Evolutionary conservation across 306 rosid genomes (phyloP).

Genomic region (Argentina anserina): DNA sequence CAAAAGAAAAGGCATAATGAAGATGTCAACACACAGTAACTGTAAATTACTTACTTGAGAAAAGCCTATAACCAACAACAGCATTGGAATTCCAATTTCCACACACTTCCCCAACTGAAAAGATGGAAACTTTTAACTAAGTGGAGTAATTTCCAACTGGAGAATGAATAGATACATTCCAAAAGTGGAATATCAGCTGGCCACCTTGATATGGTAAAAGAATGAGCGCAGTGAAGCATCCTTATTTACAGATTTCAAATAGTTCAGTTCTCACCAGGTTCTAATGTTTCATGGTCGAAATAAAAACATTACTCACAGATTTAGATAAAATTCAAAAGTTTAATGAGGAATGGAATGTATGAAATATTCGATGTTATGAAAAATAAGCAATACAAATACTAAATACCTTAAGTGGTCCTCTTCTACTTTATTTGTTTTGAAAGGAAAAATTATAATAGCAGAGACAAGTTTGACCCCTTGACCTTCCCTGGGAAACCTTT

Average conservation of each 20-base stretch:
- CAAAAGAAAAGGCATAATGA: constrained; percentile 1
- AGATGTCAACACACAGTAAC: background rate
- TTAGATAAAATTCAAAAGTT: background rate
- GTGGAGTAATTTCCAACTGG: background rate
- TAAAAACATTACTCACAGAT: constrained; percentile 3
- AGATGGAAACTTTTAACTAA: constrained; percentile 1
- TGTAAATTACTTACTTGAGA: constrained; percentile 70
- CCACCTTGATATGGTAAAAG: constrained; percentile 9
- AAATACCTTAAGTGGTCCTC: background rate
- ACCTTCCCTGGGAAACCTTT: too few species aligned
- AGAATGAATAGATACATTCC: background rate
- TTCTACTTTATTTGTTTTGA: background rate
- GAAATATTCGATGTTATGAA: background rate
- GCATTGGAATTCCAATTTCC: constrained; percentile 91
- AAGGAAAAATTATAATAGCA: too few species aligned
- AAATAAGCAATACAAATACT: background rate
- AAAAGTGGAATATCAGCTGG: constrained; percentile 4
- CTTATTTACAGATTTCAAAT: constrained; percentile 8
- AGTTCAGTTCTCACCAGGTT: constrained; percentile 6
- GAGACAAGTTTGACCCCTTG: too few species aligned
- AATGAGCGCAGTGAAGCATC: constrained; percentile 9
- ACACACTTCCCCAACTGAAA: constrained; percentile 89
- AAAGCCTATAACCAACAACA: constrained; percentile 71
- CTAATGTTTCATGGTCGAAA: background rate
- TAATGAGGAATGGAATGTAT: background rate